Evolutionary conservation across 1,139 yeast species (phyloP).

Genomic region (Cylindricascospora bacillispora): DNA sequence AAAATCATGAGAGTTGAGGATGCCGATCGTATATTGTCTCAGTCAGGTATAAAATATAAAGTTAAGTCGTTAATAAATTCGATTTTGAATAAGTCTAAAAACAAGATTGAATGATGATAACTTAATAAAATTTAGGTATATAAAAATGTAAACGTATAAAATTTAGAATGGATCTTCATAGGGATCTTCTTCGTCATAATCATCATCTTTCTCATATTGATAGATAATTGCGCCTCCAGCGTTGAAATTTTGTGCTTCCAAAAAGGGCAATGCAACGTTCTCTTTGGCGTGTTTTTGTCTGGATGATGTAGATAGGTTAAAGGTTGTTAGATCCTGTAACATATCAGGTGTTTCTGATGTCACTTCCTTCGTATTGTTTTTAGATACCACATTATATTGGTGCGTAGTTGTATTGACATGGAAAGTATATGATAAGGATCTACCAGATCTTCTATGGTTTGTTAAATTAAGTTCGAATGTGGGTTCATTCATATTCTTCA

Average conservation of each 20-base stretch:
- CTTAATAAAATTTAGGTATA: background rate
- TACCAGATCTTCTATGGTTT: conserved; percentile 74
- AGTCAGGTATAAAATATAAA: conserved; percentile 10
- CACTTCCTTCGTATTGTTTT: conserved; percentile 23
- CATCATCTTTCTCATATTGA: conserved; percentile 74
- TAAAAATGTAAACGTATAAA: conserved; percentile 2
- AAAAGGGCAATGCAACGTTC: conserved; percentile 75
- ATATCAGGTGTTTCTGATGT: conserved; percentile 33
- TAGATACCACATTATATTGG: conserved; percentile 26
- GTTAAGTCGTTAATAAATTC: conserved; percentile 6
- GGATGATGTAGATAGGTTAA: conserved; percentile 62
- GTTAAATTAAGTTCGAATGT: conserved; percentile 40
- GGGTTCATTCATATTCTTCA: conserved; percentile 38
- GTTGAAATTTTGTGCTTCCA: conserved; percentile 77
- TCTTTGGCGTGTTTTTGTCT: conserved; percentile 71
- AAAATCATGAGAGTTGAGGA: conserved; percentile 68
- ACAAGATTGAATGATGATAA: background rate
- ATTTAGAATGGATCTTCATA: conserved; percentile 81
- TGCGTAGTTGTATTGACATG: conserved; percentile 41
- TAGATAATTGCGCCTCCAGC: conserved; percentile 87
- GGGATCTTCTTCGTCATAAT: conserved; percentile 95
- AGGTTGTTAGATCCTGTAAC: conserved; percentile 68
- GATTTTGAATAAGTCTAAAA: background rate
- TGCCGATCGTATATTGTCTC: conserved; percentile 32
- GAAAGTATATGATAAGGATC: conserved; percentile 50